These are phyloP conservation scores for Aspergillus puulaauensis DNA, from an alignment of 2,329 filamentous ascomycete genomes.

Conservation along the genomic window DNA sequence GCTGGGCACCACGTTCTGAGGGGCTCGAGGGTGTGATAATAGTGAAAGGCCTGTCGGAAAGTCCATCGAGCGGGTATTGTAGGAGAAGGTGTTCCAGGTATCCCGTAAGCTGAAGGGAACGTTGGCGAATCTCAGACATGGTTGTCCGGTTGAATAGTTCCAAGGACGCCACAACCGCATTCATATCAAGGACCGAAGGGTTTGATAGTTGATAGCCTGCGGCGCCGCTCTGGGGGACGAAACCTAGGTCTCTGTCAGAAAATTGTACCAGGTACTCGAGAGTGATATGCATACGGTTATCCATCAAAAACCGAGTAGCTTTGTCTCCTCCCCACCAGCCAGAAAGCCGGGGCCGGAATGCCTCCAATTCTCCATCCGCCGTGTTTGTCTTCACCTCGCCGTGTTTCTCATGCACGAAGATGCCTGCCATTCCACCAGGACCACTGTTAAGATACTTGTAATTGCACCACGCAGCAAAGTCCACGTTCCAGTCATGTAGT, in stretches of 20 bases:
- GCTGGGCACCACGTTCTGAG: constrained; percentile 70
- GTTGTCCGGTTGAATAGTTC: constrained; percentile 71
- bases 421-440: constrained; percentile 74
- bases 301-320: constrained; percentile 75
- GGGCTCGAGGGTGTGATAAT: constrained; percentile 71
- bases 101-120: constrained; percentile 70
- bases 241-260: constrained; percentile 44
- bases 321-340: constrained; percentile 91
- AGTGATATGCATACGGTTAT: constrained; percentile 52
- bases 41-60: constrained; percentile 48
- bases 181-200: constrained; percentile 74
- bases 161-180: constrained; percentile 70
- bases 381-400: constrained; percentile 46
- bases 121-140: constrained; percentile 67
- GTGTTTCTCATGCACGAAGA: constrained; percentile 78
- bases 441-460: constrained; percentile 94
- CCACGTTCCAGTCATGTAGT: constrained; percentile 85
- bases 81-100: constrained; percentile 71
- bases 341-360: constrained; percentile 66
- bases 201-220: constrained; percentile 84
- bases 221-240: constrained; percentile 74
- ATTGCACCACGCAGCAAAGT: constrained; percentile 90
- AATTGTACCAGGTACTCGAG: neutral
- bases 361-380: constrained; percentile 36
- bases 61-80: constrained; percentile 30